These are phyloP conservation scores for Pseudotulostoma volvatum DNA, from an alignment of 495 filamentous ascomycete genomes.

Conservation along the genomic window DNA sequence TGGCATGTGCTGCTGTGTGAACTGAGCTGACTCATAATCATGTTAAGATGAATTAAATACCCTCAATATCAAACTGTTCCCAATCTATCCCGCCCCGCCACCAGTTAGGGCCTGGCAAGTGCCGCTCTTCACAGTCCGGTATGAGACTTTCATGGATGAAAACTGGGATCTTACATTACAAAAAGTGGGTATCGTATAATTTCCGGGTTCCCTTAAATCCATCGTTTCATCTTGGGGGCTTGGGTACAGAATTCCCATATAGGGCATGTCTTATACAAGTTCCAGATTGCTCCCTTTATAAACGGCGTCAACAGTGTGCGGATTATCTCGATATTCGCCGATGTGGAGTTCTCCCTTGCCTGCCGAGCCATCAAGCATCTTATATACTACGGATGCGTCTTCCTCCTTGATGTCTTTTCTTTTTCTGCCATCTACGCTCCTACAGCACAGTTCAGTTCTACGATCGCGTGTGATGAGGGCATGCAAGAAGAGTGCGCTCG, in stretches of 20 bases:
- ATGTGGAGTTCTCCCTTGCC: constrained; percentile 69
- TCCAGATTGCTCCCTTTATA: constrained; percentile 57
- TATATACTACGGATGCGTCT: constrained; percentile 73
- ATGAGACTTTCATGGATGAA: constrained; percentile 56
- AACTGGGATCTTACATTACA: constrained; percentile 88
- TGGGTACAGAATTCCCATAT: no score
- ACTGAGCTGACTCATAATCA: constrained; percentile 7
- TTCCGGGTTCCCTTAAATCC: no score
- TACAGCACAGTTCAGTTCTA: constrained; percentile 55
- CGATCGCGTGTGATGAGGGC: constrained; percentile 47
- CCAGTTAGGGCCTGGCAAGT: constrained; percentile 75
- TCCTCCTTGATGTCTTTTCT: constrained; percentile 84
- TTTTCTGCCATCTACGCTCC: constrained; percentile 82
- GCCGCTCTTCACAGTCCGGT: constrained; percentile 72
- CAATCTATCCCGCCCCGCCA: constrained; percentile 60
- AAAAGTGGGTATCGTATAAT: no score
- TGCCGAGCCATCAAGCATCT: constrained; percentile 75
- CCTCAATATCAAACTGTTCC: constrained; percentile 91
- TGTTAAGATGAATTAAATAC: constrained; percentile 72
- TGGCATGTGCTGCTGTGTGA: constrained; percentile 3
- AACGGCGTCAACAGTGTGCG: constrained; percentile 80
- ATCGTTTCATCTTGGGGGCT: no score
- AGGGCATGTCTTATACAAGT: no score
- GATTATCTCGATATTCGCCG: constrained; percentile 65
- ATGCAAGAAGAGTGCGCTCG: constrained; percentile 73